Evolutionary conservation across 1,139 yeast species (phyloP), one percentile per base, ranked within the genome.

Genomic region (Arxiozyma slooffiae): DNA sequence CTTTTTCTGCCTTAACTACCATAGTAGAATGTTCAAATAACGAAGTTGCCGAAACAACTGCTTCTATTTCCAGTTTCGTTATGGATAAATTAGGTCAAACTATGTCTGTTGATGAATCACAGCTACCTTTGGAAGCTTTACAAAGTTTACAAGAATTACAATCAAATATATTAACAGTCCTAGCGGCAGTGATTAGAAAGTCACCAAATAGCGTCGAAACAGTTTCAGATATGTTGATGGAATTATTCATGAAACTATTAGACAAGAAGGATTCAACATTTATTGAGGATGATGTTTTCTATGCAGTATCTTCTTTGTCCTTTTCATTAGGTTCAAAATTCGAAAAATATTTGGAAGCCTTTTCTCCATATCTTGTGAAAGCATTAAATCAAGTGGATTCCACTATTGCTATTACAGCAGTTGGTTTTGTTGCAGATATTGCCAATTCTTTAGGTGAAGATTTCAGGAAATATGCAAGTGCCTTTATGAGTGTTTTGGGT

Each of bases 391-490:
- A 88, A 67, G 81, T 86, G 11, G 96, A 88, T 47, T 80, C 89
- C 8, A 86, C 90, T 43, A 81, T 89, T 22, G 82, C 95, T 60
- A 79, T 78, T 56, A 86, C 96, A 16, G 96, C 97, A 2, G 88
- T 92, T 53, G 97, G 98, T 4, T 77, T 94, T 53, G 90, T 92
- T 53, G 97, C 97, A n/a, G 98, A 92, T 69, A 83, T 92, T 59
- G 80, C 95, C n/a, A 95, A 89, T 64, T 85, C 97, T 1, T 75
- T 94, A 50, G 96, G 95, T 36, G 76, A 75, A 38, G 77, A 76
- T 43, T 80, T 90, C 57, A 75, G 77, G 51, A 86, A 84, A 50
- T 90, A 87, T 67, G 80, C 87, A 59, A 82, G 81, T 56, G 84
- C 83, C 5, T 79, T 90, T 61, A 89, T 92, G 96, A 78, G 78